Evolutionary conservation across 2,329 filamentous ascomycete genomes (phyloP).

Genomic region (Botrytis cinerea): DNA sequence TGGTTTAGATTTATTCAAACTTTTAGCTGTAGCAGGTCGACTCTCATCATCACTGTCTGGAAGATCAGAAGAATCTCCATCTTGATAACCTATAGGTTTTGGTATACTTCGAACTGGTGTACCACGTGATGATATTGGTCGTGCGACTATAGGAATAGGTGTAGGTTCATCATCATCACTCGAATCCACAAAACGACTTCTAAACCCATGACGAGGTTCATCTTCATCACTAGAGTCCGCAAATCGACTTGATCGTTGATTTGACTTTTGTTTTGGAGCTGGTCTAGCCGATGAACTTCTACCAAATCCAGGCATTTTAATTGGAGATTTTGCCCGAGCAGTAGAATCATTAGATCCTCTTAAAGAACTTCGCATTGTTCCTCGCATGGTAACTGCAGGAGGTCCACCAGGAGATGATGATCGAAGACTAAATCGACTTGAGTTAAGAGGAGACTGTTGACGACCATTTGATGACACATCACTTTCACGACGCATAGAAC

Average conservation of each 20-base stretch:
- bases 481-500: constrained; percentile 64
- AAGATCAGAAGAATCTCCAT: constrained; percentile 61
- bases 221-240: constrained; percentile 43
- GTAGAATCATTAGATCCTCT: constrained; percentile 34
- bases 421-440: constrained; percentile 69
- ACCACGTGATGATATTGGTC: constrained; percentile 31
- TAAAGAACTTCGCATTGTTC: constrained; percentile 43
- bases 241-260: constrained; percentile 37
- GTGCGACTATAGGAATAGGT: constrained; percentile 8
- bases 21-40: constrained; percentile 35
- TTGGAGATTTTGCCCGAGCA: constrained; percentile 29
- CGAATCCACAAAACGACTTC: constrained; percentile 61
- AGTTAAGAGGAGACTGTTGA: constrained; percentile 44
- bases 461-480: constrained; percentile 39
- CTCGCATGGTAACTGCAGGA: constrained; percentile 45
- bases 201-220: constrained; percentile 38
- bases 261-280: constrained; percentile 28
- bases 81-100: constrained; percentile 50
- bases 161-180: constrained; percentile 55
- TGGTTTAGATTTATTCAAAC: constrained; percentile 4
- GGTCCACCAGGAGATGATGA: constrained; percentile 65
- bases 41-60: constrained; percentile 60
- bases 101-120: constrained; percentile 52
- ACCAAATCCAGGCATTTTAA: constrained; percentile 34
- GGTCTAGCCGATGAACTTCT: constrained; percentile 29